These are phyloP conservation scores for Antrodiella citrinella DNA, from an alignment of 768 basidiomycete species.

Conservation along the genomic window DNA sequence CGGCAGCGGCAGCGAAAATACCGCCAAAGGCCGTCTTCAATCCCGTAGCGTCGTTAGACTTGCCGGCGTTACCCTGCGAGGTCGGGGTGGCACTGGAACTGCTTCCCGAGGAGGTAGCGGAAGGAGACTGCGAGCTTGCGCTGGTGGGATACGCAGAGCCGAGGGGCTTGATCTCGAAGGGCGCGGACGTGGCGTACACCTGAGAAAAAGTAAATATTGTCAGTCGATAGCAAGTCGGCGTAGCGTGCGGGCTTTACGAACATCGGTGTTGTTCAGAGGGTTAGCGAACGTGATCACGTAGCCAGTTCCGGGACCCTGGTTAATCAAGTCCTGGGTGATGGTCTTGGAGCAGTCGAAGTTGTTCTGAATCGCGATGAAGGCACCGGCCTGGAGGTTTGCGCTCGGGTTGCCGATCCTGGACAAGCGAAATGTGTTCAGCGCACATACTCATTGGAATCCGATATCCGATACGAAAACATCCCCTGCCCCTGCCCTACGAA, in stretches of 20 bases:
- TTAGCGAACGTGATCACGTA: conserved; percentile 47
- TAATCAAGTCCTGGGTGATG: conserved; percentile 39
- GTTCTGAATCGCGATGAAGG: conserved; percentile 41
- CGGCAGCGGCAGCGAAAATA: conserved; percentile 15
- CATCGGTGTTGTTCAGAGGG: conserved; percentile 42
- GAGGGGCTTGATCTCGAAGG: conserved; percentile 53
- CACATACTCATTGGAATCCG: too few species aligned
- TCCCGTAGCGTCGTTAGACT: conserved; percentile 12
- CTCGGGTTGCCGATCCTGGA: conserved; percentile 35
- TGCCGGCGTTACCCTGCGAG: conserved; percentile 8
- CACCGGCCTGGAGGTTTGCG: conserved; percentile 32
- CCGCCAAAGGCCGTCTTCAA: conserved; percentile 10
- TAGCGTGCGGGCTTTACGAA: conserved; percentile 25
- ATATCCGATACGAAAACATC: too few species aligned
- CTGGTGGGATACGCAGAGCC: conserved; percentile 45
- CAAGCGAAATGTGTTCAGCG: conserved; percentile 1
- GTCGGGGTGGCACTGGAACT: conserved; percentile 21
- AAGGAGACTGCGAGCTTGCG: conserved; percentile 21
- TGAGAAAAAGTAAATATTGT: conserved; percentile 19
- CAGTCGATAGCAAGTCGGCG: not conserved
- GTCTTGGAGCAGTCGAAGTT: conserved; percentile 53
- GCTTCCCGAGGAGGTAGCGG: conserved; percentile 11
- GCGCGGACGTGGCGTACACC: conserved; percentile 47
- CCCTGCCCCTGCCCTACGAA: too few species aligned
- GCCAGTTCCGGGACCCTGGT: conserved; percentile 31